phyloP scores from a whole-genome alignment of 179 eudicot species.

The Patellifolia procumbens region DNA sequence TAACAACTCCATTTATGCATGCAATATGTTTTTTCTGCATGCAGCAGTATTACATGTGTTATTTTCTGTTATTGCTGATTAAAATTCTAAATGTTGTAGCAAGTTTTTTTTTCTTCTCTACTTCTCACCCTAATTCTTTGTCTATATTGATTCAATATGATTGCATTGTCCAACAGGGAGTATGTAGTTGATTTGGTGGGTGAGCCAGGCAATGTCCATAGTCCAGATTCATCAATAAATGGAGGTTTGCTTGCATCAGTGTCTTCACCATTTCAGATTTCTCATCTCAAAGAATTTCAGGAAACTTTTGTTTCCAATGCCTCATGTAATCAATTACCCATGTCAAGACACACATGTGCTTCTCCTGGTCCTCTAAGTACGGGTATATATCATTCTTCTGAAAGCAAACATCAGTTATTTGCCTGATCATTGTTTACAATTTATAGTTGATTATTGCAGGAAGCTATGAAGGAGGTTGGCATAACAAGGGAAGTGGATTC shows the following conservation, averaged over 20 bases:
- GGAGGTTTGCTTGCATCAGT: conserved; percentile 60
- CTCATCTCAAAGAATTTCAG: conserved; percentile 61
- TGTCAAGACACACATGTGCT: conserved; percentile 39
- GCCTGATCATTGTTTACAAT: background rate
- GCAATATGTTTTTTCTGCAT: background rate
- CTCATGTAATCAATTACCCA: conserved; percentile 35
- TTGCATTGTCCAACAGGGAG: conserved; percentile 63
- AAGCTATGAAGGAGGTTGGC: conserved; percentile 24
- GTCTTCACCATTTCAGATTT: conserved; percentile 75
- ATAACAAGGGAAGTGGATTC: conserved; percentile 29
- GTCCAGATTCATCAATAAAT: conserved; percentile 89
- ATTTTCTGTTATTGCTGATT: background rate
- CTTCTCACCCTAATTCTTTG: conserved; percentile 6
- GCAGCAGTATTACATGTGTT: too few relatives aligned
- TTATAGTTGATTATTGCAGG: conserved; percentile 39
- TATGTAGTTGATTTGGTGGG: conserved; percentile 90
- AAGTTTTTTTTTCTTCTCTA: too few relatives aligned
- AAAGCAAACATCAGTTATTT: background rate
- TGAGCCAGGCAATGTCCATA: conserved; percentile 74
- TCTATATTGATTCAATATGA: background rate
- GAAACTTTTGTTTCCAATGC: conserved; percentile 45
- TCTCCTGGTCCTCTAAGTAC: conserved; percentile 38
- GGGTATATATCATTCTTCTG: conserved; percentile 33
- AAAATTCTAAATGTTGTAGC: background rate
- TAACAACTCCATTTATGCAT: background rate